phyloP scores from a whole-genome alignment of 1,139 yeast species.

The Torulaspora globosa region DNA sequence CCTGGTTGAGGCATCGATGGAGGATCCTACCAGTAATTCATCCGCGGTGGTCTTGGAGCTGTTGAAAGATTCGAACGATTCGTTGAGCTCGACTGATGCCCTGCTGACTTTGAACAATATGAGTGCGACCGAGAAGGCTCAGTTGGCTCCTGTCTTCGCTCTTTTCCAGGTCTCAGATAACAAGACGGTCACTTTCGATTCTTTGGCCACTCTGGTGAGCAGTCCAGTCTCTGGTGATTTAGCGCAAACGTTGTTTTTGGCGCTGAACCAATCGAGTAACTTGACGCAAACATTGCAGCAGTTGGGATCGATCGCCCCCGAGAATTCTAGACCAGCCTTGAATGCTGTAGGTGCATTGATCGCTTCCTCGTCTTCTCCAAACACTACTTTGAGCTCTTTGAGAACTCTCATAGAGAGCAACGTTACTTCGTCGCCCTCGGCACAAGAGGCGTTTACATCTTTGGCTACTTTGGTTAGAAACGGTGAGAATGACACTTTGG shows the following conservation, averaged over 20 bases:
- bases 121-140: conserved; percentile 25
- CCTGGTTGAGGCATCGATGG: conserved; percentile 24
- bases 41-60: conserved; percentile 24
- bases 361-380: conserved; percentile 17
- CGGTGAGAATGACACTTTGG: conserved; percentile 23
- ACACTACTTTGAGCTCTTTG: conserved; percentile 25
- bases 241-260: conserved; percentile 24
- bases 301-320: conserved; percentile 18
- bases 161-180: conserved; percentile 30
- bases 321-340: conserved; percentile 12
- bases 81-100: conserved; percentile 28
- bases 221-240: conserved; percentile 28
- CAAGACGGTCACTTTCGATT: conserved; percentile 30
- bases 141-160: conserved; percentile 29
- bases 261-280: conserved; percentile 17
- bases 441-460: conserved; percentile 24
- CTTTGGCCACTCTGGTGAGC: conserved; percentile 31
- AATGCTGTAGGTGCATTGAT: conserved; percentile 20
- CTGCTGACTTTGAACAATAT: conserved; percentile 24
- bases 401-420: conserved; percentile 25
- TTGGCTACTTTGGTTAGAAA: conserved; percentile 20
- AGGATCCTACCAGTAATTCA: conserved; percentile 17
- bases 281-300: conserved; percentile 17
- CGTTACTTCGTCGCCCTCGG: conserved; percentile 26
- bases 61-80: conserved; percentile 30